A percentile compares a stretch with the other conserved stretches of the same genome.
phyloP scores from a whole-genome alignment of 768 basidiomycete genomes.

The Lanmaoa rubissima region DNA sequence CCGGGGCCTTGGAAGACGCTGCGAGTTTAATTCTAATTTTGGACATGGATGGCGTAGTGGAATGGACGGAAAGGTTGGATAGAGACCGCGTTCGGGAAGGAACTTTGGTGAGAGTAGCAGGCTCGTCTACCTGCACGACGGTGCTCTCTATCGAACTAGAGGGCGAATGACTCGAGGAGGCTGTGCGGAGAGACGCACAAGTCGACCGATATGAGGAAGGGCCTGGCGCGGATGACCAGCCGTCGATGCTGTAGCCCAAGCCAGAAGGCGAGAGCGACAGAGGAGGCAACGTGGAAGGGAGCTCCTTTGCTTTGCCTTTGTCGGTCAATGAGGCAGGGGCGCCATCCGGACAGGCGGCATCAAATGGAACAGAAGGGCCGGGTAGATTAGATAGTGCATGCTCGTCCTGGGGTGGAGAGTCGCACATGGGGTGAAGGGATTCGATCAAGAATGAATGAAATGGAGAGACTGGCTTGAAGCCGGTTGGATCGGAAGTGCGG shows the following conservation, averaged over 20 bases:
- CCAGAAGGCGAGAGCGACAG: slow-evolving; percentile 57
- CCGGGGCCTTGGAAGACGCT: slow-evolving; percentile 40
- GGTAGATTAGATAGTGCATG: slow-evolving; percentile 28
- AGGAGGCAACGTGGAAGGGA: slow-evolving; percentile 63
- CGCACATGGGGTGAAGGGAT: not conserved
- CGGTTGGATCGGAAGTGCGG: not conserved
- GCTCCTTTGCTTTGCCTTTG: slow-evolving; percentile 57
- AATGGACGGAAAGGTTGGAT: slow-evolving; percentile 50
- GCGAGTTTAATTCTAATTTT: slow-evolving; percentile 47
- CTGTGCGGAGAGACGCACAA: slow-evolving; percentile 38
- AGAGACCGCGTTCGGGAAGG: slow-evolving; percentile 54
- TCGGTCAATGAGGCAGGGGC: slow-evolving; percentile 28
- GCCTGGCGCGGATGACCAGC: slow-evolving; percentile 35
- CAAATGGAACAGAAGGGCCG: slow-evolving; percentile 14
- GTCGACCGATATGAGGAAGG: slow-evolving; percentile 40
- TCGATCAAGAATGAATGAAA: slow-evolving; percentile 10
- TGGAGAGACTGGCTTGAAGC: slow-evolving; percentile 17
- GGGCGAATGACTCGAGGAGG: slow-evolving; percentile 17
- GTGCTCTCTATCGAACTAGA: slow-evolving; percentile 13
- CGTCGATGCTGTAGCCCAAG: slow-evolving; percentile 42
- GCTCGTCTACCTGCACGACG: slow-evolving; percentile 10
- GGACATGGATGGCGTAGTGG: slow-evolving; percentile 46
- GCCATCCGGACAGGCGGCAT: slow-evolving; percentile 10
- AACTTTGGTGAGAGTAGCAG: slow-evolving; percentile 25
- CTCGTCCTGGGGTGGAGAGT: slow-evolving; percentile 7